Conservation (phyloP, 2,329 filamentous ascomycete species). For the Fusarium sp. region DNA sequence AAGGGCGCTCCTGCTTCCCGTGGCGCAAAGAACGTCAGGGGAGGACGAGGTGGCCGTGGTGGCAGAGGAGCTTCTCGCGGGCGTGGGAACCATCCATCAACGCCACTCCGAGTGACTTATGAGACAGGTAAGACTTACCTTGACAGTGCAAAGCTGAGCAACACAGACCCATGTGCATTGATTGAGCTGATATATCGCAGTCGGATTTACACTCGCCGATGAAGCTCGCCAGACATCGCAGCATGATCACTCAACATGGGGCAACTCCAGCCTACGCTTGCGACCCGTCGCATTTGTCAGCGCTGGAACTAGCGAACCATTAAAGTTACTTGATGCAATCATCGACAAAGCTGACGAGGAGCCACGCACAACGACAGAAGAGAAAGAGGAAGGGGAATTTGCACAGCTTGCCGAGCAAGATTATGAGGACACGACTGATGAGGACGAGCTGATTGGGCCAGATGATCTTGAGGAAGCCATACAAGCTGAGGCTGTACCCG, state of each 20-base stretch:
- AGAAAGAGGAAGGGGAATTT: background rate
- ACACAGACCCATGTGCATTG: background rate
- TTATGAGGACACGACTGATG: background rate
- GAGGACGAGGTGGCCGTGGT: conserved; percentile 38
- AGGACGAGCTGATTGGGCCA: conserved; percentile 34
- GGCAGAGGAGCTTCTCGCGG: conserved; percentile 31
- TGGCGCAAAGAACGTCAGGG: conserved; percentile 38
- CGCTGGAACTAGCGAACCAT: conserved; percentile 64
- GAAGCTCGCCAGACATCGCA: conserved; percentile 64
- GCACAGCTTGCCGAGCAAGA: conserved; percentile 1
- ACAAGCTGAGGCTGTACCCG: conserved; percentile 13
- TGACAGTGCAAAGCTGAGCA: background rate
- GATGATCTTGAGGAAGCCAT: conserved; percentile 42
- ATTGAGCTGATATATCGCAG: conserved; percentile 34
- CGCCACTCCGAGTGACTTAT: conserved; percentile 13
- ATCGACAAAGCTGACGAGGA: conserved; percentile 26
- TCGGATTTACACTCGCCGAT: conserved; percentile 56
- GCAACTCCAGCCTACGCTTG: conserved; percentile 59
- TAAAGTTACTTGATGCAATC: conserved; percentile 57
- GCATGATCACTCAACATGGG: conserved; percentile 59
- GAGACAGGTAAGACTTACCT: conserved; percentile 30
- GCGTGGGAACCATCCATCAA: conserved; percentile 20
- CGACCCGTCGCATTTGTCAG: conserved; percentile 67
- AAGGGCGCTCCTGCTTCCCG: conserved; percentile 39
- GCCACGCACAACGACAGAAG: background rate